These are phyloP conservation scores for Monascus purpureus DNA, from an alignment of 495 filamentous ascomycete species.

Conservation along the genomic window DNA sequence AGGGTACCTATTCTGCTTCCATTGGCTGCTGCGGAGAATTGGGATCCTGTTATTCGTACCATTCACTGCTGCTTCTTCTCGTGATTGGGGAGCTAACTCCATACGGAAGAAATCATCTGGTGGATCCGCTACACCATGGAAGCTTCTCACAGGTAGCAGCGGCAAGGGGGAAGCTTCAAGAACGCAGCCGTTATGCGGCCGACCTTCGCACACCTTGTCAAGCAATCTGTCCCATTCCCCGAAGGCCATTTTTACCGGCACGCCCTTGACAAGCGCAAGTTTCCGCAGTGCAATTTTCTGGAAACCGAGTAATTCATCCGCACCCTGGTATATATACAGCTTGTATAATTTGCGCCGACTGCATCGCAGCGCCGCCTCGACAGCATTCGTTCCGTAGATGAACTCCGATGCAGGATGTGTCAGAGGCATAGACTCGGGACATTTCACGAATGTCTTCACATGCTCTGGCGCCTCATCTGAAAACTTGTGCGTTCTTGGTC, in stretches of 20 bases:
- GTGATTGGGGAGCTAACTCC: constrained; percentile 49
- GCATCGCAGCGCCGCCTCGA: constrained; percentile 66
- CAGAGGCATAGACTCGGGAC: constrained; percentile 53
- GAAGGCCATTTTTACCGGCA: constrained; percentile 40
- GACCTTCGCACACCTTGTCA: constrained; percentile 68
- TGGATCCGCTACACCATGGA: constrained; percentile 33
- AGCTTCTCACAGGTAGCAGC: constrained; percentile 47
- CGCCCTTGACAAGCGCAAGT: constrained; percentile 41
- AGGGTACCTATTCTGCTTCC: constrained; percentile 41
- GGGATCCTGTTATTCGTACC: constrained; percentile 33
- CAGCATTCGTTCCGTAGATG: constrained; percentile 68
- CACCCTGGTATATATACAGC: constrained; percentile 54
- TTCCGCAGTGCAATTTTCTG: constrained; percentile 35
- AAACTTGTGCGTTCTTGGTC: constrained; percentile 7
- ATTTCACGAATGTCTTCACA: constrained; percentile 22
- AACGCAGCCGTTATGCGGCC: constrained; percentile 83
- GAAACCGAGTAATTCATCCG: constrained; percentile 25
- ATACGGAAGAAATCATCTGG: constrained; percentile 38
- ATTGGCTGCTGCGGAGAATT: constrained; percentile 15
- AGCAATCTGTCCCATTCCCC: constrained; percentile 47
- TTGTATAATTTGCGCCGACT: constrained; percentile 63
- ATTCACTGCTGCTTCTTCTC: constrained; percentile 59
- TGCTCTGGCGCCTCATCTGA: constrained; percentile 22
- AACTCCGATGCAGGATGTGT: constrained; percentile 83
- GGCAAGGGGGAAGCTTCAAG: constrained; percentile 79